Evolutionary conservation across 805 yeast genomes (phyloP).

Genomic region (Ogataea neopini): DNA sequence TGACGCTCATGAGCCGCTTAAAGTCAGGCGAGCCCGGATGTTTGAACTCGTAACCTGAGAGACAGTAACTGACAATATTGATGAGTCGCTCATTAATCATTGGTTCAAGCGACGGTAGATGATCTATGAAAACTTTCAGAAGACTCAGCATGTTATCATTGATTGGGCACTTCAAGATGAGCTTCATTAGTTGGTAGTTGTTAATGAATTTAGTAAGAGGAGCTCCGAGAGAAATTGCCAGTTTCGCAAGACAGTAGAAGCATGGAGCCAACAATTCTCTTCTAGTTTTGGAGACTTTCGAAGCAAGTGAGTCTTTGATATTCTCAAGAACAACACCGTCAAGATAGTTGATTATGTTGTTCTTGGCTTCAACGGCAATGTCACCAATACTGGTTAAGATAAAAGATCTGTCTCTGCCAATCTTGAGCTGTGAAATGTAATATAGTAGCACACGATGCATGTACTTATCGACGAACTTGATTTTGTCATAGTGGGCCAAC

Average conservation of each 20-base stretch:
- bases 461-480: constrained; percentile 74
- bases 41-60: constrained; percentile 78
- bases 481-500: constrained; percentile 75
- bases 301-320: constrained; percentile 73
- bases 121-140: constrained; percentile 60
- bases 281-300: constrained; percentile 58
- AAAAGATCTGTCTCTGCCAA: constrained; percentile 68
- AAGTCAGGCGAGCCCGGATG: constrained; percentile 87
- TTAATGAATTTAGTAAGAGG: constrained; percentile 88
- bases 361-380: constrained; percentile 75
- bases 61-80: constrained; percentile 67
- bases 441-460: constrained; percentile 77
- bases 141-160: constrained; percentile 83
- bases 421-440: constrained; percentile 75
- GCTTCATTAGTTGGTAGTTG: constrained; percentile 68
- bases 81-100: constrained; percentile 71
- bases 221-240: constrained; percentile 89
- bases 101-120: constrained; percentile 79
- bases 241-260: constrained; percentile 83
- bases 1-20: constrained; percentile 54
- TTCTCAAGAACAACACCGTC: constrained; percentile 87
- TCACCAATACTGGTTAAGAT: constrained; percentile 83
- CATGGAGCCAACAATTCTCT: constrained; percentile 82
- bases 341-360: constrained; percentile 82
- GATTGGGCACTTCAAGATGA: constrained; percentile 79